Conservation (phyloP, 2,329 filamentous ascomycete genomes). For the Thyridium curvatum region DNA sequence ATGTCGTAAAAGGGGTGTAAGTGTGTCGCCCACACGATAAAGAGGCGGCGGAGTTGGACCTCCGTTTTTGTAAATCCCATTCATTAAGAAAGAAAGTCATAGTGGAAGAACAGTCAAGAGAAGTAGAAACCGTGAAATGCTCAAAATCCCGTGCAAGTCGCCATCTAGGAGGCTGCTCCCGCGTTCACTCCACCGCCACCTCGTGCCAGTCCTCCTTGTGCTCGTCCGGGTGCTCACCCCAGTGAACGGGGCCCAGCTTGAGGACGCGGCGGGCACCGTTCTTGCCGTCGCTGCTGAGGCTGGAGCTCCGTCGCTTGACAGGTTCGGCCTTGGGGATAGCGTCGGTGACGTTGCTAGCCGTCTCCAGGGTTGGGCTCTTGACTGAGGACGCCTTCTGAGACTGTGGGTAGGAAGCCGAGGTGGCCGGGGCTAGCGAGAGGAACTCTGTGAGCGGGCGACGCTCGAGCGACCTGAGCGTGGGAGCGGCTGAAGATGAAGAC, state of each 20-base stretch:
- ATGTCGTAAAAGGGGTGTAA: too few relatives aligned
- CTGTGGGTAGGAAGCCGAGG: constrained; percentile 49
- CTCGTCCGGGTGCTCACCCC: constrained; percentile 51
- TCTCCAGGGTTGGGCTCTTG: constrained; percentile 17
- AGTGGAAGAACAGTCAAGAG: too few relatives aligned
- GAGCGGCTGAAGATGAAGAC: constrained; percentile 21
- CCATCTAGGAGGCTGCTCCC: neutral
- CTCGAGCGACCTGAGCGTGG: constrained; percentile 1
- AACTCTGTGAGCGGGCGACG: constrained; percentile 29
- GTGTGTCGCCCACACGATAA: too few relatives aligned
- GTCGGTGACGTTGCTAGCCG: constrained; percentile 12
- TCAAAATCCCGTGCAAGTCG: neutral
- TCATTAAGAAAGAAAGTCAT: too few relatives aligned
- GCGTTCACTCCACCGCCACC: constrained; percentile 29
- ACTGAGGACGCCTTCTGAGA: constrained; percentile 22
- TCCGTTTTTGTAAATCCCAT: too few relatives aligned
- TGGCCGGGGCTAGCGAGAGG: constrained; percentile 53
- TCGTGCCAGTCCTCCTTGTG: constrained; percentile 52
- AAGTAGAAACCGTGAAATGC: too few relatives aligned
- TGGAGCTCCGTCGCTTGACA: constrained; percentile 44
- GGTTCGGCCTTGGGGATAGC: constrained; percentile 9
- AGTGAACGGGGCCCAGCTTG: constrained; percentile 60
- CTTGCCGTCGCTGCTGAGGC: constrained; percentile 41
- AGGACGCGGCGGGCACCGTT: constrained; percentile 41
- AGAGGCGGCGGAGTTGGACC: too few relatives aligned